Conservation (phyloP, 2,329 filamentous ascomycete genomes). For the Aspergillus felis region DNA sequence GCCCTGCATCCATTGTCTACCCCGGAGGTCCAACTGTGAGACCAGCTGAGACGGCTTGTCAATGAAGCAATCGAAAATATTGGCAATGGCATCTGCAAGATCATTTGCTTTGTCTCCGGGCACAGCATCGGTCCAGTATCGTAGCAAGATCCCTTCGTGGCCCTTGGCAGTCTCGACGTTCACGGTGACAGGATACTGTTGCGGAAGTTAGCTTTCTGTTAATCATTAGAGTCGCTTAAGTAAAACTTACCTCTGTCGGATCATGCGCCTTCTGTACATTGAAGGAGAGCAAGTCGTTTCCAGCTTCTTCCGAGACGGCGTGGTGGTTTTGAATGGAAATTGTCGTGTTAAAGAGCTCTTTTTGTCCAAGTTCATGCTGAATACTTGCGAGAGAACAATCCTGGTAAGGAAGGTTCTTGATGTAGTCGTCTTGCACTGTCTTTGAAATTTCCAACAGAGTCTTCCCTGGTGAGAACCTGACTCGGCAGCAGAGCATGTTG, state of each 20-base stretch:
- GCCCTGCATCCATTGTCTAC: neutral
- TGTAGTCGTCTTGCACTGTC: constrained; percentile 45
- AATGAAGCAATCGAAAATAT: constrained; percentile 31
- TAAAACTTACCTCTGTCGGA: constrained; percentile 33
- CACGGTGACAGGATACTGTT: constrained; percentile 37
- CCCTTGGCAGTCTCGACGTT: constrained; percentile 37
- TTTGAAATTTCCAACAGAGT: constrained; percentile 40
- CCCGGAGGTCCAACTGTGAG: constrained; percentile 17
- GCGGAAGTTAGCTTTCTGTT: constrained; percentile 5
- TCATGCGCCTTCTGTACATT: constrained; percentile 32
- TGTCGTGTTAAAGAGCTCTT: constrained; percentile 41
- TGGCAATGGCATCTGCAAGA: constrained; percentile 28
- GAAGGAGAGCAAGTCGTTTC: constrained; percentile 27
- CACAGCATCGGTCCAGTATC: constrained; percentile 39
- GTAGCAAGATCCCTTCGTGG: constrained; percentile 34
- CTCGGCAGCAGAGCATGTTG: constrained; percentile 53
- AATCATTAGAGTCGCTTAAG: neutral
- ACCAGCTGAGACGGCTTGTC: constrained; percentile 23
- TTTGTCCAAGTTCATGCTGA: constrained; percentile 38
- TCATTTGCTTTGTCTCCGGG: constrained; percentile 31
- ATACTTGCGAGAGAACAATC: constrained; percentile 49
- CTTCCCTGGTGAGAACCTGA: constrained; percentile 35
- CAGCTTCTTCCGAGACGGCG: constrained; percentile 17
- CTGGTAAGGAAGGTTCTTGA: constrained; percentile 47
- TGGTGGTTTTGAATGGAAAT: constrained; percentile 40